These are phyloP conservation scores for Poa pratensis DNA, from an alignment of 176 grass and related monocot genomes.

Conservation along the genomic window DNA sequence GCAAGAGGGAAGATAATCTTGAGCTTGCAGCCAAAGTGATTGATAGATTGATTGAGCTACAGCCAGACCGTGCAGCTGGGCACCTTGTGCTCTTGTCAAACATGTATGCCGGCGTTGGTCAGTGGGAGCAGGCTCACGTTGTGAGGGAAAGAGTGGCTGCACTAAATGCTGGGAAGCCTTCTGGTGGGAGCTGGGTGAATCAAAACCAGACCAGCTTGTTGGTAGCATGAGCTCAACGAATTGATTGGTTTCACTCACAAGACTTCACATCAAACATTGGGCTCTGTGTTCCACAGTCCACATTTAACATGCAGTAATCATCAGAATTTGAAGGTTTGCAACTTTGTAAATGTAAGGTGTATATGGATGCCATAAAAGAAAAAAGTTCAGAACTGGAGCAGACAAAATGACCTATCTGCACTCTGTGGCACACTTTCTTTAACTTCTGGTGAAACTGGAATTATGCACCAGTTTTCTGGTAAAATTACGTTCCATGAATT, in stretches of 20 bases:
- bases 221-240: slow-evolving; percentile 19
- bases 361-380: neutral
- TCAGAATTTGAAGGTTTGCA: neutral
- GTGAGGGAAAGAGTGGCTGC: slow-evolving; percentile 56
- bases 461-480: neutral
- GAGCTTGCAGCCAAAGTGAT: slow-evolving; percentile 54
- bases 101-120: slow-evolving; percentile 49
- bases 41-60: slow-evolving; percentile 48
- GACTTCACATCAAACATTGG: neutral
- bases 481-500: too few species aligned
- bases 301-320: neutral
- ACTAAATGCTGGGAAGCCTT: slow-evolving; percentile 51
- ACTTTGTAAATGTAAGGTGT: neutral
- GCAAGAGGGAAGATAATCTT: slow-evolving; percentile 57
- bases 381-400: neutral
- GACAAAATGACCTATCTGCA: slow-evolving; percentile 23
- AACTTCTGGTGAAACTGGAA: slow-evolving; percentile 25
- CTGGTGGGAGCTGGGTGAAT: slow-evolving; percentile 52
- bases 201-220: slow-evolving; percentile 29
- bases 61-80: slow-evolving; percentile 53
- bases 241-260: slow-evolving; percentile 6
- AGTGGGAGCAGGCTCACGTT: slow-evolving; percentile 49
- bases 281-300: neutral
- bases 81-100: slow-evolving; percentile 67
- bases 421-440: neutral